Evolutionary conservation across 208 protist genomes (phyloP), one percentile per base, ranked within the genome.

Genomic region (Trypanosoma rangeli): DNA sequence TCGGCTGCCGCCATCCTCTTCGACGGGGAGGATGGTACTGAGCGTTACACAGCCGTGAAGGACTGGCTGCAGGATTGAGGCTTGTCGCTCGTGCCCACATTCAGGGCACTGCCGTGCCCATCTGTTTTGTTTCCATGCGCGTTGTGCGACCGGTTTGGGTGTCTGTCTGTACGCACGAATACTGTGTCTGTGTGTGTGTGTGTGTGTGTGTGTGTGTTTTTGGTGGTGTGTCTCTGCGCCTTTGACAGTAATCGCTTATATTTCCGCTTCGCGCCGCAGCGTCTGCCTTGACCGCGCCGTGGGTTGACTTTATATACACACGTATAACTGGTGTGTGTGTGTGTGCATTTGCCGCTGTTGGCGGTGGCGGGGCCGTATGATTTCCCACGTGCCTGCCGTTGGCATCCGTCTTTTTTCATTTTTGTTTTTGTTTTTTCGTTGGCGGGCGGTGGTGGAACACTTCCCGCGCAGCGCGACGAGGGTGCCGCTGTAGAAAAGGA

Each of bases 11-110:
- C 70, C 22, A 33, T 82, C 22, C 67, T 46, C 12, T 73, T 81
- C 63, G 68, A 70, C 35, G 74, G 75, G 16, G 70, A 76, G 9
- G 74, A 78, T 33, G 87, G 84, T 0, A 56, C 55, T 12, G 68
- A 74, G 22, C 79, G 80, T 4, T 93, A 93, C 56, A 22, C 52
- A 0, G 42, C 28, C 4, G 59, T 84, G 37, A 93, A 90, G 74
- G 18, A 73, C 33, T 83, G 73, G 71, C 10, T 89, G 39, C 33
- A 56, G 20, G 22, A 49, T 8, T 71, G 29, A 72, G 20, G 26
- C 37, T 50, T 31, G 22, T 22, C 44, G 5, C 42, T 46, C 42
- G 42, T 16, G 42, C 42, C 15, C 12, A 16, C 42, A 16, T 46
- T 46, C 8, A 10, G 42, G 8, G 42, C 42, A 46, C 13, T 16